Base-by-base conservation (phyloP, 139 green algal species). In the Tetraselmis chui region DNA sequence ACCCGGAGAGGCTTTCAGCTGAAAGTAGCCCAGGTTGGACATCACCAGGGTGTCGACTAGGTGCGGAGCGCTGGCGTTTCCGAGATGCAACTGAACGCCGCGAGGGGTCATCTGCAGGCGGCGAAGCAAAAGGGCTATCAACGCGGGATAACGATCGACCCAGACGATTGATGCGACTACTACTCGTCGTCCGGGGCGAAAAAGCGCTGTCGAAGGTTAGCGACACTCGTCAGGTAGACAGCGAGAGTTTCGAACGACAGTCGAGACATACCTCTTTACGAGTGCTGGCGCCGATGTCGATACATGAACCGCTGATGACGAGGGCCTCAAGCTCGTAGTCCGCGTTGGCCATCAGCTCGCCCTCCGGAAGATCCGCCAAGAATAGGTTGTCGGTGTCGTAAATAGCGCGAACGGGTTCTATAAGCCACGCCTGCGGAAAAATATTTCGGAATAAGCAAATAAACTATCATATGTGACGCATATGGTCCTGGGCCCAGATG, bases 1-100 rank as follows among this genome's bases (percentile, higher is more conserved):
- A 2, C 94, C 93, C n/a, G 93, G 93, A 22, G 75, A 1, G 0
- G 91, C 87, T 88, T 98, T 97, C 59, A 99, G 92, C 90, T 99
- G 97, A 86, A 99, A 99, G 91, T 99, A 99, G 29, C 96, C 97
- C 77, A 99, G 88, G 88, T 98, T 99, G 75, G 89, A 88, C 97
- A 99, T 99, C 31, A 99, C 94, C 30, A 98, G 85, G 0, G 96
- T 99, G 87, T 99, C 96, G 58, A 93, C 88, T 30, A 92, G 0
- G 59, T 90, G 87, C 23, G 87, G 80, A 26, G 86, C 22, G 11
- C 27, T n/a, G 28, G 29, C 78, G 0, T 85, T 93, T 29, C 93
- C 92, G 75, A 99, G 88, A 59, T 91, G 81, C 80, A 99, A 90
- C 88, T 99, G 95, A 78, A 98, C 87, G 26, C 96, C 96, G 0